Evolutionary conservation across 2,329 filamentous ascomycete species (phyloP).

Genomic region (Colletotrichum scovillei): DNA sequence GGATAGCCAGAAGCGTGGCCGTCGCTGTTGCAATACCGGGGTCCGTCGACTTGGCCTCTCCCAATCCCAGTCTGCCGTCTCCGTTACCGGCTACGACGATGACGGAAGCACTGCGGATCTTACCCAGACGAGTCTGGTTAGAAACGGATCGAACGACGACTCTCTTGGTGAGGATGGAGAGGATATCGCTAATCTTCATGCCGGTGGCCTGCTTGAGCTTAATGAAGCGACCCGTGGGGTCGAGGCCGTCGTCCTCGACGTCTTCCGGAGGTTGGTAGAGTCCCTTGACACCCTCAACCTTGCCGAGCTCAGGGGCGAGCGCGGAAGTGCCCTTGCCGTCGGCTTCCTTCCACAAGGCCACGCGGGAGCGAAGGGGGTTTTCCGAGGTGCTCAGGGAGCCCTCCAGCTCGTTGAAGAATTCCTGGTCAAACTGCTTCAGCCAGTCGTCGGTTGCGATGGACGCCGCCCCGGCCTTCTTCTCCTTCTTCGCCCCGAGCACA

Average conservation of each 20-base stretch:
- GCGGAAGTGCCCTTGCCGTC: constrained; percentile 53
- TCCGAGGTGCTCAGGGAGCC: constrained; percentile 40
- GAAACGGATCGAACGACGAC: constrained; percentile 80
- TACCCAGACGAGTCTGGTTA: constrained; percentile 97
- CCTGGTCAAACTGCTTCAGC: constrained; percentile 38
- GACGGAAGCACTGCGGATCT: constrained; percentile 81
- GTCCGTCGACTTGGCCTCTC: constrained; percentile 90
- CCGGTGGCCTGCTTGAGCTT: constrained; percentile 67
- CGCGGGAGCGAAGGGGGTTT: constrained; percentile 42
- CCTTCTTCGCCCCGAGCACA: constrained; percentile 3
- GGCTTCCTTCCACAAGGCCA: constrained; percentile 47
- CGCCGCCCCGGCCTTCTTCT: constrained; percentile 4
- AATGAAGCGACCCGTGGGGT: constrained; percentile 62
- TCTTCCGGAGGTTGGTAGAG: constrained; percentile 61
- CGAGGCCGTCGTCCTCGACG: constrained; percentile 61
- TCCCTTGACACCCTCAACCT: constrained; percentile 64
- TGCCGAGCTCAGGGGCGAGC: constrained; percentile 61
- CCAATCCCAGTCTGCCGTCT: constrained; percentile 86
- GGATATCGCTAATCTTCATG: constrained; percentile 63
- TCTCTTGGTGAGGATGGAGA: constrained; percentile 73
- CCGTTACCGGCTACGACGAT: constrained; percentile 88
- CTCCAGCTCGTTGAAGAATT: constrained; percentile 41
- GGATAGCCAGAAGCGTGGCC: constrained; percentile 83
- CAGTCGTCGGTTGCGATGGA: constrained; percentile 4
- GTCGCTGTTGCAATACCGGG: constrained; percentile 73